Conservation (phyloP, 441 rosid species). For the Macaranga tanarius region DNA sequence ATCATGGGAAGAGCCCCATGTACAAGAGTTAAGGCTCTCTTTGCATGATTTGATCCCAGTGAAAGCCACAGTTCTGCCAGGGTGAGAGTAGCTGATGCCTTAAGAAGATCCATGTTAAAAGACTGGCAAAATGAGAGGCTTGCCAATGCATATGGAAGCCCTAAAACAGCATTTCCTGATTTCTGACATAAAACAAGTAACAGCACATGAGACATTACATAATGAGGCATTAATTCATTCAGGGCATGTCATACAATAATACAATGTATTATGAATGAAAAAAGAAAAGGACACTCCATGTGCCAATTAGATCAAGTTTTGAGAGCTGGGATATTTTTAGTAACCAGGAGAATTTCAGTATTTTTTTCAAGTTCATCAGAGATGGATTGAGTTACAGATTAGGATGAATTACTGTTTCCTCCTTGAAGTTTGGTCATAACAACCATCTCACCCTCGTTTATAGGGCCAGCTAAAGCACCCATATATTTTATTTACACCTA, state of each 20-base stretch:
- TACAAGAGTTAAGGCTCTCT: slow-evolving; percentile 68
- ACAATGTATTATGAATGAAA: background rate
- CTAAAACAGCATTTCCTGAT: slow-evolving; percentile 94
- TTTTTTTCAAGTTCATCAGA: background rate
- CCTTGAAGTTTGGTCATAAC: too few species aligned
- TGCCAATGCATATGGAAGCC: slow-evolving; percentile 92
- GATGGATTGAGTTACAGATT: background rate
- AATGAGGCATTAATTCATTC: background rate
- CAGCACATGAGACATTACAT: background rate
- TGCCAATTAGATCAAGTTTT: background rate
- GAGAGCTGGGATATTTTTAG: background rate
- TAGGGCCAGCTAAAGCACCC: too few species aligned
- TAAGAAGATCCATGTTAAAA: slow-evolving; percentile 94
- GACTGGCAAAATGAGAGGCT: slow-evolving; percentile 95
- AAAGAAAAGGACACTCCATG: background rate
- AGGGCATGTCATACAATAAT: background rate
- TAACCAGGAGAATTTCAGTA: background rate
- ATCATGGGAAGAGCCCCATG: slow-evolving; percentile 82
- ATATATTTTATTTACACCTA: too few species aligned
- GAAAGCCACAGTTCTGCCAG: slow-evolving; percentile 93
- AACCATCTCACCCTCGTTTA: too few species aligned
- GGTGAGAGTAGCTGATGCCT: slow-evolving; percentile 89
- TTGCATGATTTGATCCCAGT: slow-evolving; percentile 80
- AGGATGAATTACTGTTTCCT: too few species aligned
- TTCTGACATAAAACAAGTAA: slow-evolving; percentile 46